phyloP scores from a whole-genome alignment of 2,329 filamentous ascomycete species.

The Colletotrichum sp. region DNA sequence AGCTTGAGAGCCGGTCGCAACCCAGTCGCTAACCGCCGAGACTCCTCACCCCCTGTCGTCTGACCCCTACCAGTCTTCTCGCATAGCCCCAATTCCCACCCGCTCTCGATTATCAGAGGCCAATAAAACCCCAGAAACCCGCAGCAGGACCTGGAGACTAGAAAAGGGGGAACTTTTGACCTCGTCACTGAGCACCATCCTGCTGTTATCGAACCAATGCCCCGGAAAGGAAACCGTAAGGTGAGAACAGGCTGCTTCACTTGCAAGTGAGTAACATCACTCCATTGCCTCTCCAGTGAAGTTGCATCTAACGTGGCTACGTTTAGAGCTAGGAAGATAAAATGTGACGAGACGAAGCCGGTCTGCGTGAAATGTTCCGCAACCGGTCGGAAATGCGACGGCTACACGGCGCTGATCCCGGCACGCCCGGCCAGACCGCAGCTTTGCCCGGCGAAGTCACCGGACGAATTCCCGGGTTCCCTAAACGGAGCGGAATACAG shows the following conservation, averaged over 20 bases:
- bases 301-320: background rate
- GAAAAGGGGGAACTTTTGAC: background rate
- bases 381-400: conserved; percentile 63
- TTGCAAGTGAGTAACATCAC: conserved; percentile 54
- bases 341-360: conserved; percentile 61
- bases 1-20: background rate
- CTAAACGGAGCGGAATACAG: background rate
- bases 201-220: background rate
- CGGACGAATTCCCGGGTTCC: background rate
- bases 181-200: background rate
- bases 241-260: conserved; percentile 57
- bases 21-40: background rate
- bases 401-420: conserved; percentile 42
- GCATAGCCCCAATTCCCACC: background rate
- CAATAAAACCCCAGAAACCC: background rate
- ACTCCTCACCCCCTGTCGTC: background rate
- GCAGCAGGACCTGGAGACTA: background rate
- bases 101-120: background rate
- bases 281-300: background rate
- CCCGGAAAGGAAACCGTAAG: conserved; percentile 47
- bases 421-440: conserved; percentile 13
- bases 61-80: background rate
- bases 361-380: conserved; percentile 56
- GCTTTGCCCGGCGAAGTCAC: background rate
- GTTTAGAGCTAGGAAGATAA: conserved; percentile 56